Evolutionary conservation across 2,329 filamentous ascomycete genomes (phyloP).

Genomic region (Paradendryphiella salina): DNA sequence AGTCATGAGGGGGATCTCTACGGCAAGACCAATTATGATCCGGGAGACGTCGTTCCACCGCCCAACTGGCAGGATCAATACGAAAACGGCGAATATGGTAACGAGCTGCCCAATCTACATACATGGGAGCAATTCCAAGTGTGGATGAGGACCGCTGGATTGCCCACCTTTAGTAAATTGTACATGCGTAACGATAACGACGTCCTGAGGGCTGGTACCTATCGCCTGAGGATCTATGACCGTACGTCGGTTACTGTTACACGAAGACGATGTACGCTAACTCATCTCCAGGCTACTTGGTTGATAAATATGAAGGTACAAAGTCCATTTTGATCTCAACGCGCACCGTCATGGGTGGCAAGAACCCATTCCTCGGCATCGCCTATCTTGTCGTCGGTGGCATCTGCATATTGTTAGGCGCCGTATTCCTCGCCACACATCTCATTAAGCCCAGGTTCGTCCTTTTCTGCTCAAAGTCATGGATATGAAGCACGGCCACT

Average conservation of each 20-base stretch:
- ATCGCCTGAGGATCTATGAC: slow-evolving; percentile 74
- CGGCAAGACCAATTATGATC: slow-evolving; percentile 67
- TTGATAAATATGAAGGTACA: slow-evolving; percentile 76
- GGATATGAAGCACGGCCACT: slow-evolving; percentile 12
- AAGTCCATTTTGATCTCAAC: slow-evolving; percentile 91
- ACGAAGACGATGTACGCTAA: slow-evolving; percentile 23
- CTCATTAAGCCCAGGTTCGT: slow-evolving; percentile 83
- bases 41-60: slow-evolving; percentile 71
- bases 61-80: slow-evolving; percentile 81
- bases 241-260: slow-evolving; percentile 60
- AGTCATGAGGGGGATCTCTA: slow-evolving; percentile 79
- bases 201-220: slow-evolving; percentile 70
- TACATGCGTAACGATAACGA: slow-evolving; percentile 77
- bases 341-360: slow-evolving; percentile 88
- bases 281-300: slow-evolving; percentile 70
- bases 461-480: not conserved
- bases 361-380: slow-evolving; percentile 94
- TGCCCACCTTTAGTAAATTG: slow-evolving; percentile 94
- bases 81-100: slow-evolving; percentile 67
- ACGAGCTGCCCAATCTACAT: slow-evolving; percentile 70
- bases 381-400: slow-evolving; percentile 94
- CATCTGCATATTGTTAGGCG: slow-evolving; percentile 85
- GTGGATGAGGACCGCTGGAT: slow-evolving; percentile 96
- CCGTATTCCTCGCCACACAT: slow-evolving; percentile 86
- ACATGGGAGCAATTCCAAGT: slow-evolving; percentile 87